Base-by-base conservation (phyloP, 352 stramenopile species). In the Globisporangium takayamanum region DNA sequence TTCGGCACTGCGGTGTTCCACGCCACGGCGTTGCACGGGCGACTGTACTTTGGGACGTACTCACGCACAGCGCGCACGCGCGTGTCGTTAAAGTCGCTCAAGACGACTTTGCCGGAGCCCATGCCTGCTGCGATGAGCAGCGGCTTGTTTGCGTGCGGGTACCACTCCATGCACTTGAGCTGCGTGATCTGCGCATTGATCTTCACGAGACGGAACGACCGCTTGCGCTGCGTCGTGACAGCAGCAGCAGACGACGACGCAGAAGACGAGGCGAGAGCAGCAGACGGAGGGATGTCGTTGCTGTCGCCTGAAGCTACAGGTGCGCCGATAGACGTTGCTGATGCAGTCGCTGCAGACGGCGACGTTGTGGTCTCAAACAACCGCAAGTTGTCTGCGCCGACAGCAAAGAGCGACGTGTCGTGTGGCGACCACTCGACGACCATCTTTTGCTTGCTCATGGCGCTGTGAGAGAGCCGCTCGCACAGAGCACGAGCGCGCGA, bases 361-460 rank as follows among this genome's bases (percentile, higher is more conserved):
- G 52, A 41, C 1, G 53, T 77, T 16, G 66, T 79, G 41, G 74
- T 82, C 69, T 95, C 83, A 48, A 89, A 95, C n/a, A 95, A 63
- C 36, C 81, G 84, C 62, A 95, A 62, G 58, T 85, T 91, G 66
- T 95, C 85, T 7, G 81, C 68, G 45, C 85, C 85, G 25, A 92
- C 85, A 3, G 85, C 85, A 65, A 92, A 95, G 11, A 95, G 68
- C 50, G 81, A 86, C 55, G 80, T 68, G 62, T 95, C 81, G 48
- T 95, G 79, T 15, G 85, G 85, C 37, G 79, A 92, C 85, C 85
- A 95, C 69, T 91, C 76, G 45, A 95, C 82, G 42, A 92, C 64
- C 64, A 81, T 90, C 28, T 58, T 50, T 57, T 71, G 60, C 76
- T 89, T 88, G 68, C 72, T 90, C 80, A 90, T 90, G 18, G 25